Conservation (phyloP, 192 early-diverging fungal genomes). For the Linderina pennispora region DNA sequence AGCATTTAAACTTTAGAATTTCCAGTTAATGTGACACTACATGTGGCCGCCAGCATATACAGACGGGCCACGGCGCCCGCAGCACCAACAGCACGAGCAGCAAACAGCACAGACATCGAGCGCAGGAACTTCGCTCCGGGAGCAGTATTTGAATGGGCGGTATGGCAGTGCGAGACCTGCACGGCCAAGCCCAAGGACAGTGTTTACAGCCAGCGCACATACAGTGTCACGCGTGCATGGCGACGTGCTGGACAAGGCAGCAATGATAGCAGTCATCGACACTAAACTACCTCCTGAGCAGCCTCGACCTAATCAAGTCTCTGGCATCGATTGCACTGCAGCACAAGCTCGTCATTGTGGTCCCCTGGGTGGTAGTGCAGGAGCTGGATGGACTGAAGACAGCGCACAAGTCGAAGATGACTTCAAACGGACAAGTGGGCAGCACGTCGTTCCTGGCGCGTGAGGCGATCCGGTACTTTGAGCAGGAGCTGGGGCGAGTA, state of each 20-base stretch:
- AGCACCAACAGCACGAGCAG: too few relatives aligned
- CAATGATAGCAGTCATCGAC: conserved; percentile 26
- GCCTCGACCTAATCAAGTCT: conserved; percentile 13
- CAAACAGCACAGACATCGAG: too few relatives aligned
- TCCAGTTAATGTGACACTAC: too few relatives aligned
- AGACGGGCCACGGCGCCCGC: too few relatives aligned
- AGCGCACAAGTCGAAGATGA: not conserved
- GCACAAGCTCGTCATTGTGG: conserved; percentile 13
- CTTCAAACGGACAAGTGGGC: not conserved
- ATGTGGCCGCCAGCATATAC: too few relatives aligned
- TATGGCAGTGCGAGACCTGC: too few relatives aligned
- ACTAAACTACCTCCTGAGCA: conserved; percentile 39
- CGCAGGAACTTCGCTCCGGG: too few relatives aligned
- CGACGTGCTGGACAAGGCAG: conserved; percentile 10
- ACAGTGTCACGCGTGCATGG: not conserved
- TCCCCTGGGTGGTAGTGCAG: conserved; percentile 34
- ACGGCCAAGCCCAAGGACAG: too few relatives aligned
- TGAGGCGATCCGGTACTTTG: conserved; percentile 27
- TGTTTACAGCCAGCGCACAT: not conserved
- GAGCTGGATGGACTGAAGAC: conserved; percentile 35
- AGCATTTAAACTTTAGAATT: too few relatives aligned
- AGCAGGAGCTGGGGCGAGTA: conserved; percentile 6
- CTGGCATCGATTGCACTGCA: conserved; percentile 5
- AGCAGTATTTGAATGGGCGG: too few relatives aligned
- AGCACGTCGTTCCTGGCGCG: conserved; percentile 15